These are phyloP conservation scores for Blumeriella jaapii DNA, from an alignment of 2,329 filamentous ascomycete genomes.

Conservation along the genomic window DNA sequence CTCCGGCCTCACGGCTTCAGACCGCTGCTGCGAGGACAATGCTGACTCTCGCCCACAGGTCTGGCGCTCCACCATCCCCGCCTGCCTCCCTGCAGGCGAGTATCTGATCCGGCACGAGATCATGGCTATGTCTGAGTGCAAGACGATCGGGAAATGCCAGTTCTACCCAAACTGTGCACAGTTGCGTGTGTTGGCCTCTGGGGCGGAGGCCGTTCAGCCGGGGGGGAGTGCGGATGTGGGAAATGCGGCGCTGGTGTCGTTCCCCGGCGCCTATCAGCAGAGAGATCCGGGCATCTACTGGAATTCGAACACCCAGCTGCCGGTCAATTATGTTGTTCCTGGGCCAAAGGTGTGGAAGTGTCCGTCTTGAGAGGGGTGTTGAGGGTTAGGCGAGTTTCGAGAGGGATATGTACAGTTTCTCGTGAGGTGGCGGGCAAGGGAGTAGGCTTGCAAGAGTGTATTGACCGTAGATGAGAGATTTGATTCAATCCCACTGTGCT, in stretches of 20 bases:
- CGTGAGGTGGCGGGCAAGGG: too few species aligned
- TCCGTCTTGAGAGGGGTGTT: not conserved
- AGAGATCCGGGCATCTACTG: constrained; percentile 4
- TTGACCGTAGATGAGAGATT: too few species aligned
- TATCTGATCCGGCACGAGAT: constrained; percentile 10
- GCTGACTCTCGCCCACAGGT: not conserved
- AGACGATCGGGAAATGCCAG: constrained; percentile 5
- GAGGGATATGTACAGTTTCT: too few species aligned
- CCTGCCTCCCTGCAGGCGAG: constrained; percentile 8
- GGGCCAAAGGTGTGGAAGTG: constrained; percentile 1
- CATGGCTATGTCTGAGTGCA: constrained; percentile 3
- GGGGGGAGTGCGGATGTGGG: constrained; percentile 1
- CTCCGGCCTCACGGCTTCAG: not conserved
- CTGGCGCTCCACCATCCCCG: constrained; percentile 6
- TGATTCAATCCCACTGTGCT: too few species aligned
- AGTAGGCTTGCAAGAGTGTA: too few species aligned
- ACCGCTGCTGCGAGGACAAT: not conserved
- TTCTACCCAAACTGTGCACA: constrained; percentile 9
- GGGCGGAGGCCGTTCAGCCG: not conserved
- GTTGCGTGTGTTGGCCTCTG: constrained; percentile 3
- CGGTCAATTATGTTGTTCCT: constrained; percentile 3
- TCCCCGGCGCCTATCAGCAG: constrained; percentile 6
- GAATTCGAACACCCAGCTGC: constrained; percentile 4
- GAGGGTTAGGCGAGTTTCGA: too few species aligned
- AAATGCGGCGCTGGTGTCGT: constrained; percentile 2